Evolutionary conservation across 352 stramenopile genomes (phyloP), one percentile per base, ranked within the genome.

Genomic region (Phytophthora fragariae): DNA sequence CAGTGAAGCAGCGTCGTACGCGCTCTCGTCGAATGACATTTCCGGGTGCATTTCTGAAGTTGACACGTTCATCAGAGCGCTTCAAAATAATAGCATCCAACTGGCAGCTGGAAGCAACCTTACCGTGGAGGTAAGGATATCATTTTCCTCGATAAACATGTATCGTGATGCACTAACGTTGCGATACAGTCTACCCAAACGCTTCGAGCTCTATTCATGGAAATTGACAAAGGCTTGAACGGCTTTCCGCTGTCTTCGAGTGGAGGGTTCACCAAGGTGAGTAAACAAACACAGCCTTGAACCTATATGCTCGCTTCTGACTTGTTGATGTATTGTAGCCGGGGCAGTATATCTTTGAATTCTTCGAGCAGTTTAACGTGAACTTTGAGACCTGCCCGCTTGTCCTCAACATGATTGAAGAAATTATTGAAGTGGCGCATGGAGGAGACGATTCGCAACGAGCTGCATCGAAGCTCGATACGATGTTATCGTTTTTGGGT

Each of bases 1-100:
- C 0, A 98, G 92, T 41, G 97, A 99, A 10, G 96, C 95, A 11
- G 94, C 98, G 12, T 99, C 97, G 7, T 99, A 99, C 76, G 92
- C 98, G 29, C 77, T 99, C 3, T 98, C 89, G 1, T 98, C 92
- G 19, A 89, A 82, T 7, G 95, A 99, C 68, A 94, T 99, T 56
- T 88, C 88, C n/a, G 93, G 91, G 27, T 98, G 95, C 41, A 93
- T 99, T 17, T 71, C 81, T 6, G 98, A 99, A 83, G 88, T 99
- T 29, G 80, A 98, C 46, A 86, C 93, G 54, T 97, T 96, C 53
- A 89, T 94, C 24, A 82, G 81, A 31, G 87, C 76, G 15, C 71
- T 95, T 9, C 83, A 66, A 12, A 89, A 91, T 14, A 82, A 90
- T 35, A 85, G 77, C 14, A 80, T 95, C 24, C 74, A 77, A 14